Conservation (phyloP, 768 basidiomycete genomes). For the Lentinus brumalis region DNA sequence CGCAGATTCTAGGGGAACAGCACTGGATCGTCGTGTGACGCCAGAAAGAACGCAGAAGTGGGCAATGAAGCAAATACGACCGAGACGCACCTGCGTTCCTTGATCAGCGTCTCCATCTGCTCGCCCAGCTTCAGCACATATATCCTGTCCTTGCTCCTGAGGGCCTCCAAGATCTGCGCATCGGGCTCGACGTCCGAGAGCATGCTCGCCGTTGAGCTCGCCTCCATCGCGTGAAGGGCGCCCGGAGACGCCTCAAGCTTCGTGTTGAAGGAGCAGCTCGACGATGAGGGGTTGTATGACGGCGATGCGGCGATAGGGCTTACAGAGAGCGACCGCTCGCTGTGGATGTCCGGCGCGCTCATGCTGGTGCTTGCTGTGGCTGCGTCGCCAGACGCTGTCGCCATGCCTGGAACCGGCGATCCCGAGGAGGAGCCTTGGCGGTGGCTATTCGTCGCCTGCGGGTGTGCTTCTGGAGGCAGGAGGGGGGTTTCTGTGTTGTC, state of each 20-base stretch:
- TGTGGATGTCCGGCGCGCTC: slow-evolving; percentile 22
- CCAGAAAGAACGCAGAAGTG: slow-evolving; percentile 1
- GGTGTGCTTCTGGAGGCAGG: background rate
- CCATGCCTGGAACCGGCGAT: slow-evolving; percentile 10
- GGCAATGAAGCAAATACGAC: slow-evolving; percentile 5
- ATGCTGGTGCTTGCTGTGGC: slow-evolving; percentile 19
- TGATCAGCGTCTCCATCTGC: slow-evolving; percentile 78
- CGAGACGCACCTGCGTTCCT: slow-evolving; percentile 64
- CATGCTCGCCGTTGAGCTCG: background rate
- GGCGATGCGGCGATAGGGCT: slow-evolving; percentile 21
- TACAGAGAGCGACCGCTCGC: slow-evolving; percentile 14
- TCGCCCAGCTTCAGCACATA: slow-evolving; percentile 90
- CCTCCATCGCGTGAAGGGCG: slow-evolving; percentile 15
- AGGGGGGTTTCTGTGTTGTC: slow-evolving; percentile 7
- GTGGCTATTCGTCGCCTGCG: background rate
- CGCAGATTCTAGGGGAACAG: background rate
- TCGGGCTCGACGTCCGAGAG: slow-evolving; percentile 55
- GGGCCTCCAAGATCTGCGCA: slow-evolving; percentile 81
- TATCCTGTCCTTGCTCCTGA: slow-evolving; percentile 84
- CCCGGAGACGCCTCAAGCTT: slow-evolving; percentile 10
- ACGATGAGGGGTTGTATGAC: slow-evolving; percentile 19
- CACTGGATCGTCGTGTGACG: slow-evolving; percentile 19
- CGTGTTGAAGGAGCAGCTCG: slow-evolving; percentile 9
- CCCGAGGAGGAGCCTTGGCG: background rate
- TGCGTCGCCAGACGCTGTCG: slow-evolving; percentile 22